These are phyloP conservation scores for Rubia tinctorum DNA, from an alignment of 305 asterid genomes.

Conservation along the genomic window DNA sequence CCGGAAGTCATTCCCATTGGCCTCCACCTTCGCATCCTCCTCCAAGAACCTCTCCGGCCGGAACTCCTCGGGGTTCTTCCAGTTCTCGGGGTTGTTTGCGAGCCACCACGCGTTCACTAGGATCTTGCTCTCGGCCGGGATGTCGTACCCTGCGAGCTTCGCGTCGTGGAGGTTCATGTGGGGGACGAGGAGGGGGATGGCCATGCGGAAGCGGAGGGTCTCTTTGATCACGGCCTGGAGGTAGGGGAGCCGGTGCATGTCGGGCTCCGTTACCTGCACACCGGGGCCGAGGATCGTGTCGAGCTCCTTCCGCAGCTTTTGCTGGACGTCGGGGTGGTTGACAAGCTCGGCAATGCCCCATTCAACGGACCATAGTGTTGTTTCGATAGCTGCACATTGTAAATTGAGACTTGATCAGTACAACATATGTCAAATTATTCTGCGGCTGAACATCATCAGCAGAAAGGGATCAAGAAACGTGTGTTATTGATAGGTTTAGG, in stretches of 20 bases:
- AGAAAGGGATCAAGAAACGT: background rate
- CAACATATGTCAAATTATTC: no score
- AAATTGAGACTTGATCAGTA: background rate
- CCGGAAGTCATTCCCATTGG: constrained; percentile 72
- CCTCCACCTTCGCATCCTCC: constrained; percentile 75
- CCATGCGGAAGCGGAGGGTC: constrained; percentile 69
- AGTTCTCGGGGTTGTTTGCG: constrained; percentile 61
- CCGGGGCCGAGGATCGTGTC: constrained; percentile 67
- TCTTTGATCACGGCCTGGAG: constrained; percentile 75
- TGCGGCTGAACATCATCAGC: no score
- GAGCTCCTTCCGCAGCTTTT: constrained; percentile 52
- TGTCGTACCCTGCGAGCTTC: constrained; percentile 58
- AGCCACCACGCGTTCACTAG: constrained; percentile 84
- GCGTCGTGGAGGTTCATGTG: constrained; percentile 89
- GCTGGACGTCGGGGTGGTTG: constrained; percentile 65
- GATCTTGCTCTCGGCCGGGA: constrained; percentile 80
- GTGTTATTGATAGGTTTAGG: background rate
- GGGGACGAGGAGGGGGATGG: constrained; percentile 77
- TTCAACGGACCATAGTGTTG: constrained; percentile 77
- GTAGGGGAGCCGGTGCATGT: constrained; percentile 58
- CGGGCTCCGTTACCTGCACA: constrained; percentile 66
- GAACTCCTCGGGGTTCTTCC: constrained; percentile 77
- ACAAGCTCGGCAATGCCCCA: constrained; percentile 85
- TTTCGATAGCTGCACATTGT: constrained; percentile 58
- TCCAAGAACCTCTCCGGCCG: constrained; percentile 73